Evolutionary conservation across 1,139 yeast genomes (phyloP), one percentile per base, ranked within the genome.

Genomic region (Yamadazyma kanchanaburiensis): DNA sequence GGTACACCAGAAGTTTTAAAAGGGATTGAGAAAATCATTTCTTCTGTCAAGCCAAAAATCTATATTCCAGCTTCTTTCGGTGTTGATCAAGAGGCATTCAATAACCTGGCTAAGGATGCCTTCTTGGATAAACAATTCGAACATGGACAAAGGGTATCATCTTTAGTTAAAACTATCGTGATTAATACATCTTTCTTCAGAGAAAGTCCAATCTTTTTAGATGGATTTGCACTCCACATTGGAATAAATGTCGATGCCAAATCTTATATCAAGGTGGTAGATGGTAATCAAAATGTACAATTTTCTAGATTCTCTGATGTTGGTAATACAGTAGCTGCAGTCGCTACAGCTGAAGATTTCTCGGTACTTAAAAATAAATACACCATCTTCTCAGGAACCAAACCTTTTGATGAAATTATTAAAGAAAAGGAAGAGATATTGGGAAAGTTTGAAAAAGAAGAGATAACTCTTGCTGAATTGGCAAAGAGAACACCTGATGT

Each of bases 61-160:
- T 77, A 67, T 52, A 65, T 79, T 34, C 82, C 85, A 22, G 71
- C 84, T 4, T 84, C 78, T 46, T 79, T 73, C 43, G 86, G 86
- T 26, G 48, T 60, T 22, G 76, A 74, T 30, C 37, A n/a, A n/a
- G n/a, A n/a, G n/a, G n/a, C n/a, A n/a, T n/a, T n/a, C n/a, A n/a
- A n/a, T n/a, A n/a, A n/a, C n/a, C n/a, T n/a, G n/a, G n/a, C n/a
- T n/a, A n/a, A n/a, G n/a, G n/a, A n/a, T n/a, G n/a, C n/a, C n/a
- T n/a, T n/a, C n/a, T n/a, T n/a, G n/a, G n/a, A n/a, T n/a, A n/a
- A n/a, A n/a, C n/a, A n/a, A n/a, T n/a, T n/a, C n/a, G n/a, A n/a
- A n/a, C n/a, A n/a, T n/a, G n/a, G n/a, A n/a, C n/a, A n/a, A n/a
- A n/a, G n/a, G n/a, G n/a, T n/a, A n/a, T n/a, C n/a, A n/a, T n/a